phyloP scores from a whole-genome alignment of 345 rosid species.

The Linum lewisii region DNA sequence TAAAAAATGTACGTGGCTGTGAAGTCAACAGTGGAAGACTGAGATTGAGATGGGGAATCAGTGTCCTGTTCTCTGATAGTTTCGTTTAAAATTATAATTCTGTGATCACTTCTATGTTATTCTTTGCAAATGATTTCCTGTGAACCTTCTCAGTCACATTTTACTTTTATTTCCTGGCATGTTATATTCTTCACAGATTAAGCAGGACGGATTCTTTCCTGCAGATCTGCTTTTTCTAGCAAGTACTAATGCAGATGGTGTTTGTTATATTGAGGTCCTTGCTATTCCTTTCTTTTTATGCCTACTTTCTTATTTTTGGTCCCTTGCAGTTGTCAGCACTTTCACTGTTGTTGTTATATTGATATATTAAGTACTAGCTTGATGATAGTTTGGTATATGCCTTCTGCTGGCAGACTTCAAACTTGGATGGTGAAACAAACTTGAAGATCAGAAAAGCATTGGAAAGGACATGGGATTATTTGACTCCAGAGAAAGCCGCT shows the following conservation, averaged over 20 bases:
- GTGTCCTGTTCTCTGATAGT: neutral
- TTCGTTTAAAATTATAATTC: neutral
- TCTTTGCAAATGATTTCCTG: neutral
- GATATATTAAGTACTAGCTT: neutral
- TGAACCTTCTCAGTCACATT: neutral
- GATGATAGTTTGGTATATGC: neutral
- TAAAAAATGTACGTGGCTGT: no score
- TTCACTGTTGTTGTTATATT: conserved; percentile 8
- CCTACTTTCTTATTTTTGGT: neutral
- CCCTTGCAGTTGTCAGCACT: neutral
- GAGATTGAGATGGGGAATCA: no score
- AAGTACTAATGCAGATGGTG: conserved; percentile 84
- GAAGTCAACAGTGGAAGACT: no score
- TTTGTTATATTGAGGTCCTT: conserved; percentile 90
- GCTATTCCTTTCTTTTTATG: neutral
- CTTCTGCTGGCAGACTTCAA: conserved; percentile 68
- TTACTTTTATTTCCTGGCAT: neutral
- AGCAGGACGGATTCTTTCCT: conserved; percentile 89
- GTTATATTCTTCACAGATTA: conserved; percentile 52
- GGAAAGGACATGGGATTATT: conserved; percentile 96
- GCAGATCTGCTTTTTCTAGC: conserved; percentile 92
- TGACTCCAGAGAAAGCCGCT: conserved; percentile 72
- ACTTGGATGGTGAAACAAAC: conserved; percentile 98
- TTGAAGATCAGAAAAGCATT: conserved; percentile 95
- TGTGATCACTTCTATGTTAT: neutral